These are phyloP conservation scores for Xylariaceae sp. DNA, from an alignment of 2,329 filamentous ascomycete species.

Conservation along the genomic window DNA sequence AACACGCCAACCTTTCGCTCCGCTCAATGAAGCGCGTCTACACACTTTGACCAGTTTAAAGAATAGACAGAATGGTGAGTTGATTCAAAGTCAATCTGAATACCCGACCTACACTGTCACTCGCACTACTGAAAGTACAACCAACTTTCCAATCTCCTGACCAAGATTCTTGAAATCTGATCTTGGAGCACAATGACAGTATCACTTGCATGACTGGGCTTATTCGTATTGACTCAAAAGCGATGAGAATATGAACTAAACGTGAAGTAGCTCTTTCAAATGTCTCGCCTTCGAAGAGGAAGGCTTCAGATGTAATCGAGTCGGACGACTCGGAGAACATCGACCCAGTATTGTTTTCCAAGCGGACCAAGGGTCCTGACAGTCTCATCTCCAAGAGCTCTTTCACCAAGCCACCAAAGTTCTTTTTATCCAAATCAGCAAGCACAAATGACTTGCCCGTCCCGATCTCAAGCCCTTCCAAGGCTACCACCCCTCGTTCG, in stretches of 20 bases:
- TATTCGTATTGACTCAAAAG: not conserved
- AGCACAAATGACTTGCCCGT: slow-evolving; percentile 37
- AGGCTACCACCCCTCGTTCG: slow-evolving; percentile 36
- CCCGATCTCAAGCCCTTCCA: slow-evolving; percentile 33
- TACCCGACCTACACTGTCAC: not conserved
- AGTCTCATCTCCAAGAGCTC: slow-evolving; percentile 41
- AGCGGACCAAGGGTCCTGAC: slow-evolving; percentile 54
- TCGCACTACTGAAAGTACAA: not conserved
- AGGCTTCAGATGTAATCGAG: slow-evolving; percentile 50
- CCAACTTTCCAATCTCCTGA: not conserved
- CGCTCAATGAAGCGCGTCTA: slow-evolving; percentile 64
- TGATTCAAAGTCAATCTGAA: slow-evolving; percentile 1
- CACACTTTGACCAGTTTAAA: slow-evolving; percentile 70
- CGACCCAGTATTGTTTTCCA: slow-evolving; percentile 54
- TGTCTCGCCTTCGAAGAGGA: slow-evolving; percentile 50
- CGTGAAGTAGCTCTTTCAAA: slow-evolving; percentile 38
- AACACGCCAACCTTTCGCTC: slow-evolving; percentile 70
- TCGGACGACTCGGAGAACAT: slow-evolving; percentile 57
- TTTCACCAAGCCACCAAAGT: slow-evolving; percentile 45
- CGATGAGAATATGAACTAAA: slow-evolving; percentile 27
- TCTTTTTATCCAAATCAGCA: slow-evolving; percentile 43
- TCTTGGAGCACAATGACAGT: not conserved
- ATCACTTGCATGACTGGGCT: not conserved
- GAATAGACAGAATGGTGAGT: slow-evolving; percentile 71
- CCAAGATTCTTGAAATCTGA: not conserved